Evolutionary conservation across 1,284 basidiomycete genomes (phyloP), one percentile per base, ranked within the genome.

Genomic region (Exsudoporus floridanus): DNA sequence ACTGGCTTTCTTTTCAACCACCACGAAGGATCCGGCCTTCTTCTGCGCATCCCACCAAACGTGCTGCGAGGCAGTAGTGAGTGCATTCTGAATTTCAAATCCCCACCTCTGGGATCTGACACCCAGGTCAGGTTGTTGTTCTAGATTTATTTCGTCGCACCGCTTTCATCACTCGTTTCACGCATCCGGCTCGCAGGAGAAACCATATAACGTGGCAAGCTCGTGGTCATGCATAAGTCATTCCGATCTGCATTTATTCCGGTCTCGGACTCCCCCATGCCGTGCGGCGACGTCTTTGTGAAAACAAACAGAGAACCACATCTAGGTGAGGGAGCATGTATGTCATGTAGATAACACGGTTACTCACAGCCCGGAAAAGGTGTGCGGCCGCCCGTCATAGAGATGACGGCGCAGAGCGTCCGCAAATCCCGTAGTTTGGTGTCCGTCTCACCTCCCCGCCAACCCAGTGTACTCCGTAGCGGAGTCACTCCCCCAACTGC

Each of bases 241-340:
- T 7, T 38, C 25, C 41, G 19, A 16, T 47, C 19, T 19, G n/a
- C 60, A 14, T 45, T 33, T 7, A 36, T 44, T 33, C 45, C 43
- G 14, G 38, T 51, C 25, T 9, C 48, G 6, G 38, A 51, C 25
- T 9, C 46, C 7, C 18, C 42, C 5, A 14, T 28, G 18, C 46
- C 47, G 13, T 30, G 42, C 3, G 3, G 28, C 7, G 40, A 43
- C 28, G 9, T 28, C 18, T 7, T 23, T 5, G 21, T 9, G 12
- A 21, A 34, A 37, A 4, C 42, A 33, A 46, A 40, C 10, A 48
- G 34, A 19, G 50, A 27, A 13, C 7, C 27, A 14, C 42, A 10
- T 7, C 18, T 36, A 59, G 60, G 65, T 65, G 19, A 55, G 62
- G 2, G 13, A 5, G 9, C 19, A 12, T 0, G 13, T 12, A 21